phyloP scores from a whole-genome alignment of 163 green algal genomes.

The Scenedesmus sp. region DNA sequence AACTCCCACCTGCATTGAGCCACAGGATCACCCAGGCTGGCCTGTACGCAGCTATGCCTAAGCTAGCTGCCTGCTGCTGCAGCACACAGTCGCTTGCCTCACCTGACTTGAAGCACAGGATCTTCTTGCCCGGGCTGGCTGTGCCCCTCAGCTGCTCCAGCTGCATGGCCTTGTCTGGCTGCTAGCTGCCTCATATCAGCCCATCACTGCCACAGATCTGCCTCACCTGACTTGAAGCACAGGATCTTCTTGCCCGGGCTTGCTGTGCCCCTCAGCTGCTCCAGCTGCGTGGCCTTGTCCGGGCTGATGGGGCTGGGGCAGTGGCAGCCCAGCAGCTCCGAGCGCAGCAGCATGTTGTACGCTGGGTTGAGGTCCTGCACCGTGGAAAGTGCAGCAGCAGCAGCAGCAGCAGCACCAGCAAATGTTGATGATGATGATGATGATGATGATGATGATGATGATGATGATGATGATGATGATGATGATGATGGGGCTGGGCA shows the following conservation, averaged over 20 bases:
- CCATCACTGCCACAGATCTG: too few species aligned
- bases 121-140: constrained; percentile 50
- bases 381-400: not conserved
- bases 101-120: constrained; percentile 39
- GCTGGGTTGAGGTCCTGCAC: constrained; percentile 78
- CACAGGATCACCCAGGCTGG: not conserved
- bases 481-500: too few species aligned
- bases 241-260: constrained; percentile 59
- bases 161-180: not conserved
- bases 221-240: constrained; percentile 42
- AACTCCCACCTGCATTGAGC: too few species aligned
- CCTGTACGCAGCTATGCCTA: too few species aligned
- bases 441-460: not conserved
- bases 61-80: too few species aligned
- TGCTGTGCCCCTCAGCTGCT: constrained; percentile 61
- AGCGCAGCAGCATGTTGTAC: constrained; percentile 85
- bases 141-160: constrained; percentile 11
- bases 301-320: constrained; percentile 59
- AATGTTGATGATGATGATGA: not conserved
- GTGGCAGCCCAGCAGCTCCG: constrained; percentile 84
- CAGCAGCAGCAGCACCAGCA: not conserved
- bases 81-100: not conserved
- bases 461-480: not conserved
- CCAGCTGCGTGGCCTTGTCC: constrained; percentile 69
- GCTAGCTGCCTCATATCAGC: too few species aligned